Base-by-base conservation (phyloP, 768 basidiomycete genomes). In the Mycena floridula region DNA sequence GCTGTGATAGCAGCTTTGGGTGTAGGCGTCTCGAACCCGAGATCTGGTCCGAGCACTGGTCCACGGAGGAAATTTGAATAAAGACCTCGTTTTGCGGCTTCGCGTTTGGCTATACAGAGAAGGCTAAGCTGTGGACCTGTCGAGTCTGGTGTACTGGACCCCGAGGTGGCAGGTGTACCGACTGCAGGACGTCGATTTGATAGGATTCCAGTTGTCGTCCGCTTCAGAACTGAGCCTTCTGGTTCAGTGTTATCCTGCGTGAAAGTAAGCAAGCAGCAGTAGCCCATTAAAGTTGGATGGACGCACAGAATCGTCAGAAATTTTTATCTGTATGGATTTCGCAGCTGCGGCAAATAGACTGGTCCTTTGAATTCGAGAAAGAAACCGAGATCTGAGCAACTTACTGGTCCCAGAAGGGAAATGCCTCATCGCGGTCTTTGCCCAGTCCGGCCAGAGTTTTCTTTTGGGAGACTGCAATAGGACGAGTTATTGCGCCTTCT, bases 391-490 rank as follows among this genome's bases (percentile, higher is more conserved):
- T 26, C 30, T 25, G 25, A 42, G 49, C 23, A 37, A 75, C 89
- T 63, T 54, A 95, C 92, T 96, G 91, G 61, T 97, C 93, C 93
- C 93, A 97, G 76, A 97, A 97, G 41, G 93, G 92, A 59, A 93
- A 92, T 0, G 91, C 90, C 54, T 94, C 92, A 56, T 95, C 93
- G 52, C 92, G 77, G 61, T 97, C 90, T 60, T 91, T 93, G 45
- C 93, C 93, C 46, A 97, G 63, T 2, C 93, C 93, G 8, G 79
- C 68, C n/a, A 94, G 69, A 4, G 75, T 89, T 65, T 83, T 85
- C 70, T 96, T 96, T 59, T 87, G 85, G 2, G 84, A 74, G 30
- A 92, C 77, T 5, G 83, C 74, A 25, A 97, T 65, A 1, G 93
- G 93, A 6, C 79, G 74, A 16, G 70, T 71, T 28, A 93, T 81